phyloP scores from a whole-genome alignment of 257 asterid species.

The Anisodus acutangulus region DNA sequence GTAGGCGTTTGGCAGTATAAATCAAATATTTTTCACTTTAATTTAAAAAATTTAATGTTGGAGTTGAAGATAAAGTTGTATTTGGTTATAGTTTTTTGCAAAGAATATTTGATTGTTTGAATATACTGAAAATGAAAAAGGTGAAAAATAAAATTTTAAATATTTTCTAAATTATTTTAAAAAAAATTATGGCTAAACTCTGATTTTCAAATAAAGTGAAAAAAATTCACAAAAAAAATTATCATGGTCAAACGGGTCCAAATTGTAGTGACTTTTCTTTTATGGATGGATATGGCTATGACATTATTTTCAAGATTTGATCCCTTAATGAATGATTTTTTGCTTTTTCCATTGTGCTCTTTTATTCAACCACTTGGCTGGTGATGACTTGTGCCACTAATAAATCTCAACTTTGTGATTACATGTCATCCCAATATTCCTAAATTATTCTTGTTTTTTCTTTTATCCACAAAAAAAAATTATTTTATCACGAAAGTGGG shows the following conservation, averaged over 20 bases:
- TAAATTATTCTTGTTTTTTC: neutral
- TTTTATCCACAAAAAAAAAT: neutral
- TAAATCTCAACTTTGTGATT: neutral
- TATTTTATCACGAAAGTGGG: neutral
- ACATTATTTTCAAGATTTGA: slow-evolving; percentile 21
- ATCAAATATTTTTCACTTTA: too few relatives aligned
- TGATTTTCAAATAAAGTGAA: neutral
- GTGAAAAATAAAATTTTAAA: too few relatives aligned
- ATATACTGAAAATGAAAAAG: too few relatives aligned
- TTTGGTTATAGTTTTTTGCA: too few relatives aligned
- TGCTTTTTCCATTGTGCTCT: neutral
- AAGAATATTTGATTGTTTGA: too few relatives aligned
- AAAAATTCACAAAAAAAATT: neutral
- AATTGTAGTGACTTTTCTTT: slow-evolving; percentile 3
- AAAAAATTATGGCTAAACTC: too few relatives aligned
- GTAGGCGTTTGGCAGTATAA: too few relatives aligned
- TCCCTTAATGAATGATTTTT: neutral
- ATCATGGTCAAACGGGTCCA: too few relatives aligned
- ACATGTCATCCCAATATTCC: slow-evolving; percentile 2
- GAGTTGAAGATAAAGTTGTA: too few relatives aligned
- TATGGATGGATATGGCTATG: neutral
- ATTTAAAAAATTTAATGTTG: too few relatives aligned
- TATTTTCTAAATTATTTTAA: too few relatives aligned
- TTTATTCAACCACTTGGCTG: slow-evolving; percentile 19
- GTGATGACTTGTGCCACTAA: slow-evolving; percentile 7